Evolutionary conservation across 805 yeast species (phyloP).

Genomic region (Candida boidinii): DNA sequence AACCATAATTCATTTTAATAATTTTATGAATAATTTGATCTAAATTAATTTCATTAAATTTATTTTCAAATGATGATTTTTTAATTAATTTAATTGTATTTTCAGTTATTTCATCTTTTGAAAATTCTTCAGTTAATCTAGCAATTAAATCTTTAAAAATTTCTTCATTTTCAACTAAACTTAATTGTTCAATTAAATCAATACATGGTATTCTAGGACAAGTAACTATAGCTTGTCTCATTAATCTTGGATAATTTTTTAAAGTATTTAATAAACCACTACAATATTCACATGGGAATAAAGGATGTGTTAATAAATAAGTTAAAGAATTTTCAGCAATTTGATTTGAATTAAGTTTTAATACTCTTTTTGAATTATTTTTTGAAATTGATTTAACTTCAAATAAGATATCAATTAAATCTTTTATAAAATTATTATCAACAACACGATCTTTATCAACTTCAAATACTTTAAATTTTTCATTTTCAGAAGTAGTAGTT

Average conservation of each 20-base stretch:
- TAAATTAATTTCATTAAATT: conserved; percentile 24
- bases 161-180: conserved; percentile 47
- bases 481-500: conserved; percentile 2
- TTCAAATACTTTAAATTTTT: conserved; percentile 38
- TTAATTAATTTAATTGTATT: conserved; percentile 30
- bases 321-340: conserved; percentile 54
- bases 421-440: conserved; percentile 46
- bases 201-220: conserved; percentile 59
- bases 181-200: conserved; percentile 57
- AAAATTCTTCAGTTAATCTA: conserved; percentile 59
- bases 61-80: conserved; percentile 5
- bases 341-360: conserved; percentile 7
- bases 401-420: conserved; percentile 30
- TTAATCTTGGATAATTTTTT: conserved; percentile 45
- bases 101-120: conserved; percentile 48
- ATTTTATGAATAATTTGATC: conserved; percentile 39
- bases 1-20: conserved; percentile 40
- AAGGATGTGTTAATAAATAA: conserved; percentile 79
- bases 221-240: conserved; percentile 76
- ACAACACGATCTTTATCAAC: conserved; percentile 59
- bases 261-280: conserved; percentile 46
- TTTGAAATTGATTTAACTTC: too few relatives aligned
- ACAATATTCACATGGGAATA: conserved; percentile 59
- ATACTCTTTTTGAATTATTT: too few relatives aligned
- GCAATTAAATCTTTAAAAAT: conserved; percentile 60